Evolutionary conservation across 2,329 filamentous ascomycete species (phyloP), one percentile per base, ranked within the genome.

Genomic region (Septoria linicola): DNA sequence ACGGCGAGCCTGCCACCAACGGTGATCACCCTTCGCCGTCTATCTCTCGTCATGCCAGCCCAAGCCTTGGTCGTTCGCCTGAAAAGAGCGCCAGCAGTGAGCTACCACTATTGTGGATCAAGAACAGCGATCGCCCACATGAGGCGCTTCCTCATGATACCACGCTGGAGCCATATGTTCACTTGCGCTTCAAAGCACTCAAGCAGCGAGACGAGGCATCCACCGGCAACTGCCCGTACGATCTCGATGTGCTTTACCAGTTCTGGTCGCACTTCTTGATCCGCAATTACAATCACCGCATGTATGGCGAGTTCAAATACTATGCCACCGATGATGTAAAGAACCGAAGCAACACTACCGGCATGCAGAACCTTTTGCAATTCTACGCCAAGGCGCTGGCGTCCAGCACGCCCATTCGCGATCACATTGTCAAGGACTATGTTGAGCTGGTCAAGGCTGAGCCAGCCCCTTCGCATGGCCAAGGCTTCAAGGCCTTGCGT

Each of bases 191-290:
- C 55, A 75, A 75, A 63, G 76, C 76, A 51, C 72, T 80, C 41
- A 66, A 72, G 43, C 73, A 79, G 68, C 77, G 76, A 58, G 67
- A 70, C 54, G 68, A 69, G 59, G 70, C 72, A 54, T 58, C 70
- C 36, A 67, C 68, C 57, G 73, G 73, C 58, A 70, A 57, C 48
- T 77, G 73, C 32, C 77, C 80, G 41, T 72, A 75, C 54, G 78
- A 83, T 63, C 83, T 86, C 76, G 78, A 81, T 64, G 76, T 82
- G 52, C 77, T 88, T 23, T 89, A 89, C 72, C 78, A 83, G 58
- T 88, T 88, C 72, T 90, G 86, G 85, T 82, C 82, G 16, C 80
- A 85, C 67, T 88, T 87, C 65, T 76, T 90, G 57, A 78, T 83
- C 57, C 78, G 81, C 63, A 84, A 87, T 70, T 89, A 90, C 78